Conservation (phyloP, 2,329 filamentous ascomycete species). For the Nannizzia gypsea region DNA sequence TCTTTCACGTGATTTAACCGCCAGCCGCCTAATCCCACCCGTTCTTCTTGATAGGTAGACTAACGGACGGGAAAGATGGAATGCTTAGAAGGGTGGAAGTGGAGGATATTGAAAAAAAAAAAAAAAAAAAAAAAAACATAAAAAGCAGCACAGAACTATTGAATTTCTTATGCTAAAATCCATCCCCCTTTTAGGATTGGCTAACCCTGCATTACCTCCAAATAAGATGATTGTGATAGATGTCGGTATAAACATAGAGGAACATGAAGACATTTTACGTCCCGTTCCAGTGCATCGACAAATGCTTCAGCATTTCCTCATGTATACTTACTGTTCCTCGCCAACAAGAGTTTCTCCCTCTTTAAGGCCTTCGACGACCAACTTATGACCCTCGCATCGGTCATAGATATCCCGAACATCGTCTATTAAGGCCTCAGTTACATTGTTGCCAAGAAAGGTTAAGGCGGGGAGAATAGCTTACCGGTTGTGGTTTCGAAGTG, state of each 20-base stretch:
- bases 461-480: conserved; percentile 22
- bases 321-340: conserved; percentile 43
- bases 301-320: not conserved
- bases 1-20: not conserved
- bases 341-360: conserved; percentile 62
- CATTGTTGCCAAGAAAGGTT: not conserved
- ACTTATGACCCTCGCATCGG: conserved; percentile 67
- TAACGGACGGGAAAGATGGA: no score
- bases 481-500: conserved; percentile 86
- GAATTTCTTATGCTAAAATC: not conserved
- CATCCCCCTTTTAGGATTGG: not conserved
- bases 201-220: not conserved
- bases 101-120: not conserved
- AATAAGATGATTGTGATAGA: not conserved
- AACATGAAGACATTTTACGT: not conserved
- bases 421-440: conserved; percentile 38
- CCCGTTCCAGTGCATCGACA: not conserved
- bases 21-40: not conserved
- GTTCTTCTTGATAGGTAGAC: not conserved
- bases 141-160: not conserved
- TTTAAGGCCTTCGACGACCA: conserved; percentile 73
- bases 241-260: not conserved
- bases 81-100: no score
- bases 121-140: not conserved
- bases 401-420: conserved; percentile 91